Evolutionary conservation across 2,329 filamentous ascomycete genomes (phyloP), one percentile per base, ranked within the genome.

Genomic region (Colletotrichum godetiae): DNA sequence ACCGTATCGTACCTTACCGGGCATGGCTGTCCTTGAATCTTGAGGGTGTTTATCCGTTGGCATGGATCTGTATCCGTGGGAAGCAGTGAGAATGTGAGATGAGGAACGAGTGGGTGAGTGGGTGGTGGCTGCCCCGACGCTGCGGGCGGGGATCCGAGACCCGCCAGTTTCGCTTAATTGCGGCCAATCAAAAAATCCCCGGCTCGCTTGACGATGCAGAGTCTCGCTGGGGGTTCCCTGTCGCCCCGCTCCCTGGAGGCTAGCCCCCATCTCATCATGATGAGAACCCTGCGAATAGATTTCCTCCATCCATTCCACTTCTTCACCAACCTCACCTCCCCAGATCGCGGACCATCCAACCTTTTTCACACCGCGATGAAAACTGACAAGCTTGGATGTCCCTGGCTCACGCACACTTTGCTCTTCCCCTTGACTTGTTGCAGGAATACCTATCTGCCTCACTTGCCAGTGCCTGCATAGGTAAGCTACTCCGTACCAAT

Each of bases 151-250:
- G 46, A 53, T 56, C 37, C 33, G 31, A 53, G 37, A 13, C 22
- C 42, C 61, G 46, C 68, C 67, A 62, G 52, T 66, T 77, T 82
- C 81, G 81, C 81, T 82, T 81, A 79, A 68, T 56, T 53, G 66
- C 69, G 74, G 69, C 82, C 82, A 83, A 83, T 83, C 79, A 81
- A 67, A 68, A 75, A 74, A 74, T 73, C 62, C 57, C 78, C 75
- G 77, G 67, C 78, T 82, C 81, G 81, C 81, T 82, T 82, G 57
- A 68, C 56, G 53, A 72, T 56, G 74, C 71, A 22, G 31, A 7
- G 24, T 19, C 31, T 46, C 6, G 52, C 62, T 58, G 15, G 66
- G 65, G 33, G 22, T 33, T n/a, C 62, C 68, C 56, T 67, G 68
- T 27, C 35, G 5, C 11, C 19, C 13, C 35, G 29, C 29, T 29